Conservation (phyloP, 202 grass and related monocot species). For the Dendrocalamus latiflorus region DNA sequence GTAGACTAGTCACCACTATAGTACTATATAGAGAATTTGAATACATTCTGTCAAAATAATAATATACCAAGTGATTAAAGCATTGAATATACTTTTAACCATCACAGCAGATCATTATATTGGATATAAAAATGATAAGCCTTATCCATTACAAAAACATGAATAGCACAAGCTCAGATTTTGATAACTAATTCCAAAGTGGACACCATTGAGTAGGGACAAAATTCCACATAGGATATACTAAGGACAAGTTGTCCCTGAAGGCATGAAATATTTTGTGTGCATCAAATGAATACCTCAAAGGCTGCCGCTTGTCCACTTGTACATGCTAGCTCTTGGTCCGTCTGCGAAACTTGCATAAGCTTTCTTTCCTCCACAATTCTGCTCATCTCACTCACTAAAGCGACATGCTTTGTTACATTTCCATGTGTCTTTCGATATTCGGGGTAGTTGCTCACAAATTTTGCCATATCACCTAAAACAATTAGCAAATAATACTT, state of each 20-base stretch:
- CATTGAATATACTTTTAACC: background rate
- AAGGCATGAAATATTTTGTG: background rate
- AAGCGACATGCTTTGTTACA: constrained; percentile 93
- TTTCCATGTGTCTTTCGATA: constrained; percentile 91
- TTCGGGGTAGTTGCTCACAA: constrained; percentile 88
- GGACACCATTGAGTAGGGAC: background rate
- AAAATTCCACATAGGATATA: constrained; percentile 18
- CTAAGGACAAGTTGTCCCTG: background rate
- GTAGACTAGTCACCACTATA: background rate
- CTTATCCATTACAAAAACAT: background rate
- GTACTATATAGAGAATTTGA: background rate
- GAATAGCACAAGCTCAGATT: background rate
- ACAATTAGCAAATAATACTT: constrained; percentile 1
- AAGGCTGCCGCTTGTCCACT: constrained; percentile 91
- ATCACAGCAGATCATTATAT: background rate
- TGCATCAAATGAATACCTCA: constrained; percentile 51
- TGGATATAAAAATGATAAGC: background rate
- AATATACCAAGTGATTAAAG: background rate
- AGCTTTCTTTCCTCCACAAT: constrained; percentile 89
- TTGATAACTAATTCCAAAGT: background rate
- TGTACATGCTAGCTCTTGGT: constrained; percentile 95
- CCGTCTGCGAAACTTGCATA: constrained; percentile 93
- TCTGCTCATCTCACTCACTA: constrained; percentile 98
- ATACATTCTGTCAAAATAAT: background rate
- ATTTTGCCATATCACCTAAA: constrained; percentile 94